These are phyloP conservation scores for Hypericum androsaemum DNA, from an alignment of 345 rosid genomes.

Conservation along the genomic window DNA sequence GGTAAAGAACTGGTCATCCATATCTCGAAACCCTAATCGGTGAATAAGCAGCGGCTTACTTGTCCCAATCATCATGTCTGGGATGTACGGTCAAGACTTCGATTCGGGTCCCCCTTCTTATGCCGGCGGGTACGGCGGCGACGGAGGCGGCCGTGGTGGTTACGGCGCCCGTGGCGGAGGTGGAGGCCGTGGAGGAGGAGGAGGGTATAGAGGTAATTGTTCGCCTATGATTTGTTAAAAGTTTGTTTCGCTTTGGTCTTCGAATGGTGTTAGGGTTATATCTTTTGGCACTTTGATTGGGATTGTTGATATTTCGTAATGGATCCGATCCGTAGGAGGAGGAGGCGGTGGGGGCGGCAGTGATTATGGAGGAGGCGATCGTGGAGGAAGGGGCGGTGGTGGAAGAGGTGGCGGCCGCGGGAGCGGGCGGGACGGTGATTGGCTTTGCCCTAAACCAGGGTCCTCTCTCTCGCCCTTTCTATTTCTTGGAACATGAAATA, in stretches of 20 bases:
- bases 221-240: neutral
- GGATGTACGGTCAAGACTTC: slow-evolving; percentile 67
- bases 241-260: slow-evolving; percentile 13
- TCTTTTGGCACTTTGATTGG: neutral
- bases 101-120: slow-evolving; percentile 9
- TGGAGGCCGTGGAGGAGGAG: slow-evolving; percentile 38
- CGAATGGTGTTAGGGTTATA: slow-evolving; percentile 4
- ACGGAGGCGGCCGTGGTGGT: slow-evolving; percentile 24
- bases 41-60: neutral
- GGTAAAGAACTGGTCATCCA: neutral
- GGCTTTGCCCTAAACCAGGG: slow-evolving; percentile 93
- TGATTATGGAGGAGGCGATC: slow-evolving; percentile 37
- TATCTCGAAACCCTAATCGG: neutral
- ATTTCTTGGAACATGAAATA: neutral
- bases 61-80: slow-evolving; percentile 38
- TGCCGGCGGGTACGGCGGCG: slow-evolving; percentile 23
- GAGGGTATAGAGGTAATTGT: slow-evolving; percentile 47
- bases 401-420: slow-evolving; percentile 56
- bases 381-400: slow-evolving; percentile 38
- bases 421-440: slow-evolving; percentile 88
- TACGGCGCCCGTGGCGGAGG: slow-evolving; percentile 27
- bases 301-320: neutral
- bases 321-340: slow-evolving; percentile 21
- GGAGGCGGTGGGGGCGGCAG: slow-evolving; percentile 66
- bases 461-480: slow-evolving; percentile 16